Evolutionary conservation across 2,329 filamentous ascomycete species (phyloP), one percentile per base, ranked within the genome.

Genomic region (Aspergillus terreus): DNA sequence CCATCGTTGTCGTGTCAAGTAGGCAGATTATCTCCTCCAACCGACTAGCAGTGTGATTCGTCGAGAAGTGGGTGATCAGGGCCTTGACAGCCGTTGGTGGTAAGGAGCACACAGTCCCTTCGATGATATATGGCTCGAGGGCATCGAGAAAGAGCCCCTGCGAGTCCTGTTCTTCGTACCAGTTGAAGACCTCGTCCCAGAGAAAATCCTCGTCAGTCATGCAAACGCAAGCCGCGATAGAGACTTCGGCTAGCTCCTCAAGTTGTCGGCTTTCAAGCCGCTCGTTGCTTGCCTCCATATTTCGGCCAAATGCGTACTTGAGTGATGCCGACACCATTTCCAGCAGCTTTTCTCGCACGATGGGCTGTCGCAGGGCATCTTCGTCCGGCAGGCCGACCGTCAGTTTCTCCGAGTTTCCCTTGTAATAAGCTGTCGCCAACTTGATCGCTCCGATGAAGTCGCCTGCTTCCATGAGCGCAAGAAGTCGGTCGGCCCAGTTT

Each of bases 11-110:
- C 1, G 92, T 95, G 62, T 96, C 87, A 73, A 99, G 86, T 58
- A 92, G 86, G 68, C 92, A 97, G 30, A 99, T 88, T 69, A 97
- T 87, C 71, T 97, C 92, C 72, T 99, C 95, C 6, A 99, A 78
- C 10, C 87, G 84, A 54, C 82, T 82, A 60, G 92, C 86, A 62
- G 87, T 83, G 44, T 88, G 89, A 54, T 84, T 86, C 36, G 78
- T 79, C 15, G 91, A 87, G 67, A 88, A 97, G 67, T 95, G 84
- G 9, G 81, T 81, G 32, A 97, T 88, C 66, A 97, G 78, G 47
- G 88, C 83, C 69, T 97, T 96, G 57, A 97, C 83, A 6, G 94
- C 86, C 4, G 82, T 82, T 0, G 94, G 91, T 6, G 94, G 94
- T 6, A 96, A 76, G 5, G 82, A 78, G 3, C 81, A 84, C 54